phyloP scores from a whole-genome alignment of 2,329 filamentous ascomycete species.

The Fusarium irregulare region DNA sequence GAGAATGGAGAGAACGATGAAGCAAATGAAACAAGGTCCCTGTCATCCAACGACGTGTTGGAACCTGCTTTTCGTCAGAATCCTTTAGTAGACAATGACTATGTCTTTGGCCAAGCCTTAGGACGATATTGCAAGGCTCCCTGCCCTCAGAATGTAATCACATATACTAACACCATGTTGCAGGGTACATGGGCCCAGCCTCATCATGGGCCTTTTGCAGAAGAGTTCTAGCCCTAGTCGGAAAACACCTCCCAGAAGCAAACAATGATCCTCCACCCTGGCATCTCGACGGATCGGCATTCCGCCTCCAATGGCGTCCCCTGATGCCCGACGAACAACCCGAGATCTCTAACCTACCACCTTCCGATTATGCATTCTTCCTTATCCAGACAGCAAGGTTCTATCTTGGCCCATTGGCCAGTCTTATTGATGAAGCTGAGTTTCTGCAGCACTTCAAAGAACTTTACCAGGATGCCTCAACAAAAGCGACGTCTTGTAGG shows the following conservation, averaged over 20 bases:
- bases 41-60: constrained; percentile 18
- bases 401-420: constrained; percentile 34
- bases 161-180: not conserved
- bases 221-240: constrained; percentile 39
- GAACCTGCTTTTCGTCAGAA: constrained; percentile 44
- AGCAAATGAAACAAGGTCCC: not conserved
- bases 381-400: constrained; percentile 42
- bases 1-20: not conserved
- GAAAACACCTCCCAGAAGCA: constrained; percentile 42
- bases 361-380: constrained; percentile 42
- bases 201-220: constrained; percentile 46
- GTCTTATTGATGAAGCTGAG: constrained; percentile 36
- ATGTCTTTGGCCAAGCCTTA: constrained; percentile 38
- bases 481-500: constrained; percentile 28
- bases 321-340: constrained; percentile 38
- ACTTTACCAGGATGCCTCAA: constrained; percentile 38
- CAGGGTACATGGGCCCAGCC: constrained; percentile 46
- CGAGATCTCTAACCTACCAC: constrained; percentile 37
- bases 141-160: accelerated
- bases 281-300: constrained; percentile 44
- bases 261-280: constrained; percentile 41
- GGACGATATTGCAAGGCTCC: constrained; percentile 32
- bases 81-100: constrained; percentile 42
- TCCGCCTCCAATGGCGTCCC: constrained; percentile 38
- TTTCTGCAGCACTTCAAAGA: constrained; percentile 38